Conservation (phyloP, 2,329 filamentous ascomycete species). For the Polytolypa hystricis region DNA sequence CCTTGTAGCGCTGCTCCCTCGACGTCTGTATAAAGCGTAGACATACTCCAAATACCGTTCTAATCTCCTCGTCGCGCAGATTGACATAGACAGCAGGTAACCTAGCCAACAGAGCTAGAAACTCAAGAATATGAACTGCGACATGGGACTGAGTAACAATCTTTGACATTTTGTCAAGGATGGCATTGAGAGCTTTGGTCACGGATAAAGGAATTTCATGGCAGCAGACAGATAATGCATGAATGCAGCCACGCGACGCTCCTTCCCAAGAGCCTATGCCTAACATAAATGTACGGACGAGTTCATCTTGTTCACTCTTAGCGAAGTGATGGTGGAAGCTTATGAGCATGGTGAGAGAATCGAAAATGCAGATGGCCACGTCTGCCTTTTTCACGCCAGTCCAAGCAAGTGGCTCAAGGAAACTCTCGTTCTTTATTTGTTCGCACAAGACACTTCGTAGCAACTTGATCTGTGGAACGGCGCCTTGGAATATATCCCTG, state of each 20-base stretch:
- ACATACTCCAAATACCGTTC: constrained; percentile 88
- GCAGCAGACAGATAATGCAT: constrained; percentile 87
- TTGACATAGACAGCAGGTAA: constrained; percentile 77
- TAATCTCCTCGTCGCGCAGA: constrained; percentile 82
- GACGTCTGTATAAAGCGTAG: constrained; percentile 88
- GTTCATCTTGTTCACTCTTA: constrained; percentile 77
- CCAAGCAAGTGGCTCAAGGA: constrained; percentile 69
- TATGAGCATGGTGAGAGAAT: constrained; percentile 74
- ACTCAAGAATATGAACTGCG: constrained; percentile 90
- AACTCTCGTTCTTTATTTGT: constrained; percentile 64
- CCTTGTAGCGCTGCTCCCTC: constrained; percentile 44
- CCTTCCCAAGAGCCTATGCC: constrained; percentile 77
- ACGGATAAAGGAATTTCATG: constrained; percentile 84
- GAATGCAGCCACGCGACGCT: constrained; percentile 85
- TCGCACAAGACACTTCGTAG: constrained; percentile 70
- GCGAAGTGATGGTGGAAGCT: constrained; percentile 81
- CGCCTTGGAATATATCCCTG: constrained; percentile 67
- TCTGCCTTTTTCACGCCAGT: constrained; percentile 76
- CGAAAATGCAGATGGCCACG: constrained; percentile 78
- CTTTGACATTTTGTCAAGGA: constrained; percentile 86
- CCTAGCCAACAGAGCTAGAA: constrained; percentile 78
- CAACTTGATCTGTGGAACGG: constrained; percentile 62
- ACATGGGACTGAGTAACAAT: constrained; percentile 91
- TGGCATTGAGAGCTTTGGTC: constrained; percentile 71
- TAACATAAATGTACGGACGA: constrained; percentile 74